Evolutionary conservation across 768 basidiomycete genomes (phyloP), one percentile per base, ranked within the genome.

Genomic region (Russula olivacea): DNA sequence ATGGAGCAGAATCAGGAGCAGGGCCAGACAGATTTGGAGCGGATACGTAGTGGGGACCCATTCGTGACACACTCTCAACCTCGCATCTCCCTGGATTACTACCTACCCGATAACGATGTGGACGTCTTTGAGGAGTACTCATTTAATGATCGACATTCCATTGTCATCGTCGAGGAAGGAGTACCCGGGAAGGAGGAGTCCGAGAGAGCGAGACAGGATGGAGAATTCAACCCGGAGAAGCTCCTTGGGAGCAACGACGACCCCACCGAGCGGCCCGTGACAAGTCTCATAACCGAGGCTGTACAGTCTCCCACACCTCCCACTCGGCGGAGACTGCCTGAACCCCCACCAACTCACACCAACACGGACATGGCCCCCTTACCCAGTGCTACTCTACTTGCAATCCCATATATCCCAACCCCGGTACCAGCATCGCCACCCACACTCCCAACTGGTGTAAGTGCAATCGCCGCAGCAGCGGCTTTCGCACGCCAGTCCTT

Each of bases 61-160:
- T 85, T 83, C 63, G 82, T 86, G 19, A 89, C 89, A 10, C 88
- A 88, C 0, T 88, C 86, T 6, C 88, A 88, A 70, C 88, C 87
- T 7, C 83, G 88, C 50, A 88, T 86, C 64, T 87, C 88, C 6
- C 89, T 87, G 10, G 80, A 87, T 12, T 81, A 79, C 25, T 81
- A 79, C 25, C 72, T 75, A 4, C 72, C 73, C 11, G 84, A 87
- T 25, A 80, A 86, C 10, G 75, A 71, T 23, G 77, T 84, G 14
- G 91, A 93, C 72, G 84, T 94, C 36, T 96, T 95, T 70, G 93
- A 93, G 74, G 92, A 92, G 2, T 97, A 96, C 74, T 91, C 89
- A 47, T 95, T 91, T 81, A 91, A 91, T 74, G 93, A 89, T 11
- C 80, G 89, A 19, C 80, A 90, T 74, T 91, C 91, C 3, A 80